A percentile compares a stretch with the other conserved stretches of the same genome.
These are phyloP conservation scores for Hypoxylon rickii DNA, from an alignment of 495 filamentous ascomycete species.

Conservation along the genomic window DNA sequence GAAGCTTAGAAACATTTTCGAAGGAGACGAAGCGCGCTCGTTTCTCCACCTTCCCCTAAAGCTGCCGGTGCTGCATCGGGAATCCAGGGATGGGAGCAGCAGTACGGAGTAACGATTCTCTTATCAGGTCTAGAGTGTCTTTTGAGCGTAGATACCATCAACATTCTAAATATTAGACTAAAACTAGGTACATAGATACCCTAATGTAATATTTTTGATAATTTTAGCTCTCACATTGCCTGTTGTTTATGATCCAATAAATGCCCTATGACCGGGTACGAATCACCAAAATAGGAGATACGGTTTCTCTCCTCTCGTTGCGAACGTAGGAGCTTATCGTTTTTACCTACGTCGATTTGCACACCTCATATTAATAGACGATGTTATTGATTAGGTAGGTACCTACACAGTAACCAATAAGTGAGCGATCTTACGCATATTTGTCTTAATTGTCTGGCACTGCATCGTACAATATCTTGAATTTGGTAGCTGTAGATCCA, in stretches of 20 bases:
- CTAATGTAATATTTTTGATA: no score
- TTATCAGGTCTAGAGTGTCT: no score
- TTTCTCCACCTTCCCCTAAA: conserved; percentile 13
- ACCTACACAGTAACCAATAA: no score
- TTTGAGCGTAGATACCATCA: no score
- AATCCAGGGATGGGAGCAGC: conserved; percentile 16
- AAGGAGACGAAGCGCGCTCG: conserved; percentile 21
- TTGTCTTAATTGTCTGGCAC: no score
- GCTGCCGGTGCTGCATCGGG: conserved; percentile 5
- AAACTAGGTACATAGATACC: no score
- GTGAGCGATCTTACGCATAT: not conserved
- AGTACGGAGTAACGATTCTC: conserved; percentile 1
- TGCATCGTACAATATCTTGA: conserved; percentile 6
- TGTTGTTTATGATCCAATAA: no score
- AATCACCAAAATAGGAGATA: not conserved
- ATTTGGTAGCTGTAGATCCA: conserved; percentile 9
- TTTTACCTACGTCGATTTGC: not conserved
- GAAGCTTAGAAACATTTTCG: conserved; percentile 40
- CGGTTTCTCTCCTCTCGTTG: not conserved
- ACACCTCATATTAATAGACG: conserved; percentile 6
- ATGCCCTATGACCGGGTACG: not conserved
- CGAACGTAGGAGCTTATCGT: conserved; percentile 9
- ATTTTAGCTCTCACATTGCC: no score
- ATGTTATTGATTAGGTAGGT: no score
- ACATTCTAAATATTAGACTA: no score